phyloP scores from a whole-genome alignment of 2,329 filamentous ascomycete species.

The Ophiostoma sp. region DNA sequence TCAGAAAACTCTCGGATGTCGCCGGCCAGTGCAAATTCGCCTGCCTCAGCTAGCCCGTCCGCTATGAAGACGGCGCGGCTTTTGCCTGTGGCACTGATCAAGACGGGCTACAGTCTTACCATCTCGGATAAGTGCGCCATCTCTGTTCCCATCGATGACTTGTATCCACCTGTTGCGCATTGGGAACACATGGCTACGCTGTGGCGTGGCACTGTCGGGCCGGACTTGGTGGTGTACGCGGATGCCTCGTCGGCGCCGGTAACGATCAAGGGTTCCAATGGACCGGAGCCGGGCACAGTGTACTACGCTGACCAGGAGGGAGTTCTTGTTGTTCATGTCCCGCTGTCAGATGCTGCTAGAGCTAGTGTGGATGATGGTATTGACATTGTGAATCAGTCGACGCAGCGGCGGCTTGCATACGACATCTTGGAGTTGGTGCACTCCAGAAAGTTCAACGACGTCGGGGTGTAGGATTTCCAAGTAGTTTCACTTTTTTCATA shows the following conservation, averaged over 20 bases:
- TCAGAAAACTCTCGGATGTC: not conserved
- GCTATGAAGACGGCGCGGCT: not conserved
- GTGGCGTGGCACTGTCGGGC: constrained; percentile 81
- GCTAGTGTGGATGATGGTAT: not conserved
- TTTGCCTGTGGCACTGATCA: constrained; percentile 68
- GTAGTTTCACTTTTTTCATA: not conserved
- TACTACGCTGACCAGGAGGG: constrained; percentile 44
- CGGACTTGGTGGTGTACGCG: constrained; percentile 72
- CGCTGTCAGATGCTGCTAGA: constrained; percentile 27
- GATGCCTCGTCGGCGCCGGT: constrained; percentile 21
- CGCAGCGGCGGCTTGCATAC: constrained; percentile 62
- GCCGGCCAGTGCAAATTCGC: not conserved
- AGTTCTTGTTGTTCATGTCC: constrained; percentile 57
- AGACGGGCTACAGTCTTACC: constrained; percentile 76
- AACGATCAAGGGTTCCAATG: constrained; percentile 19
- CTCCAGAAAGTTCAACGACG: constrained; percentile 42
- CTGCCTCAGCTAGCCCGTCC: not conserved
- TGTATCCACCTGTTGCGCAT: constrained; percentile 81
- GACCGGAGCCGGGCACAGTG: constrained; percentile 34
- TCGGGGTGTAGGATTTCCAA: not conserved
- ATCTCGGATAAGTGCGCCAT: constrained; percentile 74
- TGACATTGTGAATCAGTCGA: constrained; percentile 61
- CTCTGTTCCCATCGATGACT: constrained; percentile 71
- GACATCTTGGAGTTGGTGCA: constrained; percentile 83
- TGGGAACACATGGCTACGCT: constrained; percentile 97